Evolutionary conservation across 805 yeast genomes (phyloP).

Genomic region (Ogataea naganishii): DNA sequence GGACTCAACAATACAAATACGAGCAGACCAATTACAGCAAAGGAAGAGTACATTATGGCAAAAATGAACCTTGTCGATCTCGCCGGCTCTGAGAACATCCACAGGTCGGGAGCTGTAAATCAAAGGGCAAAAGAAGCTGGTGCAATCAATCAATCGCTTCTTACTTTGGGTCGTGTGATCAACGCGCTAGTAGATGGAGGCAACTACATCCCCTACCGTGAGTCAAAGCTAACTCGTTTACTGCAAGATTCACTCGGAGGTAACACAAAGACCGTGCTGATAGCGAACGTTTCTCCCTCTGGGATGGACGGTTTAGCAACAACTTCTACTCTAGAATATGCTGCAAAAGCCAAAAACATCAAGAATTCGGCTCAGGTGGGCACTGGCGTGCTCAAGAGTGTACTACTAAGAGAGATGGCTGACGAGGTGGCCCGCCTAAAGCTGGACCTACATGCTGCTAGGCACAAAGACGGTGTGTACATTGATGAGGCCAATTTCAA

Average conservation of each 20-base stretch:
- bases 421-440: slow-evolving; percentile 35
- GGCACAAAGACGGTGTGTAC: slow-evolving; percentile 56
- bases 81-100: slow-evolving; percentile 92
- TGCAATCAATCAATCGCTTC: slow-evolving; percentile 77
- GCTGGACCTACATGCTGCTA: slow-evolving; percentile 51
- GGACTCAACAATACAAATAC: no score
- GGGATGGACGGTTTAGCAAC: slow-evolving; percentile 40
- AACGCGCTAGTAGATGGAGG: slow-evolving; percentile 56
- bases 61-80: slow-evolving; percentile 72
- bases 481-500: slow-evolving; percentile 54
- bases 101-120: slow-evolving; percentile 78
- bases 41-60: slow-evolving; percentile 20
- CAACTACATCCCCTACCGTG: slow-evolving; percentile 68
- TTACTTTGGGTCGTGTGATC: slow-evolving; percentile 85
- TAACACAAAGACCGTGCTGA: slow-evolving; percentile 77
- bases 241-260: slow-evolving; percentile 80
- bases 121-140: slow-evolving; percentile 92
- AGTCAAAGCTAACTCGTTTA: slow-evolving; percentile 67
- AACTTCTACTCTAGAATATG: slow-evolving; percentile 44
- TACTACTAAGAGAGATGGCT: slow-evolving; percentile 35
- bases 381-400: slow-evolving; percentile 32
- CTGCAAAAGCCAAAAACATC: slow-evolving; percentile 47
- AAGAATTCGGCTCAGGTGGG: slow-evolving; percentile 44
- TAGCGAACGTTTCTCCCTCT: slow-evolving; percentile 78
- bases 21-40: no score